Percentiles rank a stretch among this genome's conserved stretches.
Conservation (phyloP, 495 filamentous ascomycete species). For the Lasiosphaeria hispida region DNA sequence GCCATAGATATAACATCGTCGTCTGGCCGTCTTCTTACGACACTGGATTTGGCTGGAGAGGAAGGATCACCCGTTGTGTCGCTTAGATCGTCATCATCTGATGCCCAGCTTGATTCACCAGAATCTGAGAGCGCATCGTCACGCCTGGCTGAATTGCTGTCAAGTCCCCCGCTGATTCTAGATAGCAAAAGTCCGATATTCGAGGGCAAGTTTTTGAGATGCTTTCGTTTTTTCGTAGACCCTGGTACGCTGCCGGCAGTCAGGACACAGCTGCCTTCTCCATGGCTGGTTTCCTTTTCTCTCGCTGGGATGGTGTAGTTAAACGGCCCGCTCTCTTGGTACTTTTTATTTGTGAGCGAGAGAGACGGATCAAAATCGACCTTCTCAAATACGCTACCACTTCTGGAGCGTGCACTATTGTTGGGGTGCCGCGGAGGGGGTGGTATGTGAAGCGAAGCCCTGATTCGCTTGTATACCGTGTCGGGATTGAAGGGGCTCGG, state of each 20-base stretch:
- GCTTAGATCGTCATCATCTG: slow-evolving; percentile 51
- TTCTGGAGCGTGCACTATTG: slow-evolving; percentile 11
- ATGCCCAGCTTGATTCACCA: slow-evolving; percentile 44
- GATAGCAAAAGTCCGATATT: slow-evolving; percentile 35
- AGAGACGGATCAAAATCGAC: slow-evolving; percentile 50
- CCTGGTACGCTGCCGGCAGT: slow-evolving; percentile 41
- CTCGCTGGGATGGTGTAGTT: slow-evolving; percentile 35
- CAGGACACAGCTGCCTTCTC: slow-evolving; percentile 27
- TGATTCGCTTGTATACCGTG: slow-evolving; percentile 52
- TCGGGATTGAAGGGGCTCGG: slow-evolving; percentile 51
- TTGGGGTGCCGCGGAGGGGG: slow-evolving; percentile 14
- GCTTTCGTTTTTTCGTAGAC: slow-evolving; percentile 34
- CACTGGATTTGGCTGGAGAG: slow-evolving; percentile 44
- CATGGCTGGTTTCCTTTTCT: slow-evolving; percentile 18
- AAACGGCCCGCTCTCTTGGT: slow-evolving; percentile 48
- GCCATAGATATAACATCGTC: slow-evolving; percentile 48
- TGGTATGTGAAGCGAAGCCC: slow-evolving; percentile 33
- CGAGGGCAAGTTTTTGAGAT: slow-evolving; percentile 37
- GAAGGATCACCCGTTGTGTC: slow-evolving; percentile 41
- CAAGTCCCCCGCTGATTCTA: slow-evolving; percentile 27
- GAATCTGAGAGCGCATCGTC: slow-evolving; percentile 45
- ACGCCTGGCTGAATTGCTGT: slow-evolving; percentile 26
- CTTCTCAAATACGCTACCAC: slow-evolving; percentile 46
- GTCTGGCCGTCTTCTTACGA: slow-evolving; percentile 36
- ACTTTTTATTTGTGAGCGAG: slow-evolving; percentile 49